Base-by-base conservation (phyloP, 202 grass and related monocot species). In the Schoenoplectus triqueter region DNA sequence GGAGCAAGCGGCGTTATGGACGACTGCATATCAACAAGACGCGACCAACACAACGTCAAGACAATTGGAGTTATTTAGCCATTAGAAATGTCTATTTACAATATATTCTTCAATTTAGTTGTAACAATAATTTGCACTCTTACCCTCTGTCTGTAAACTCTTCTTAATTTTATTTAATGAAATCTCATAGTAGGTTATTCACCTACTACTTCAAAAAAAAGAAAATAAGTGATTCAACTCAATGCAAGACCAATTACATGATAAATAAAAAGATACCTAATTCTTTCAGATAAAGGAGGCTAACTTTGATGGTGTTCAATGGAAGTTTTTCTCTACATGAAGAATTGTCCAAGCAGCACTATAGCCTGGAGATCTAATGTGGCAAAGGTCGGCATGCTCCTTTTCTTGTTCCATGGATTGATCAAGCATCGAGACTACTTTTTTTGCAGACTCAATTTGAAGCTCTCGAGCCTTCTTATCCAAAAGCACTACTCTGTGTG, bases 331-430 rank as follows among this genome's bases (percentile, higher is more conserved):
- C 67, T 91, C 85, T 52, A 19, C 82, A 21, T 89, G 87, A 86
- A 98, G 91, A 72, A 95, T 84, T 21, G 90, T 92, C 80, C 87
- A 83, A 64, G 93, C 91, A 62, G 93, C 96, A 52, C 92, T 84
- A 80, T 56, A 90, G 87, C 93, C 88, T 17, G 96, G 96, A 47
- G 86, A 95, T 76, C 85, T 88, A 20, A 84, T 61, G 39, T 80
- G 54, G 81, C 83, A 81, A 81, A 85, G 67, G 22, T 10, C 78
- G 73, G 17, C 68, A 64, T 63, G 87, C 44, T 73, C 89, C 63
- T 49, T 76, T 82, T 44, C 14, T 56, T 42, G 88, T 87, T 92
- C 78, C 13, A 89, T 89, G 13, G 95, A 90, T 69, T 89, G 82
- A 44, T 87, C 69, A 6, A 98, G 95, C 85, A 92, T 77, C 85